These are phyloP conservation scores for Ustilago curta DNA, from an alignment of 1,284 basidiomycete species.

Conservation along the genomic window DNA sequence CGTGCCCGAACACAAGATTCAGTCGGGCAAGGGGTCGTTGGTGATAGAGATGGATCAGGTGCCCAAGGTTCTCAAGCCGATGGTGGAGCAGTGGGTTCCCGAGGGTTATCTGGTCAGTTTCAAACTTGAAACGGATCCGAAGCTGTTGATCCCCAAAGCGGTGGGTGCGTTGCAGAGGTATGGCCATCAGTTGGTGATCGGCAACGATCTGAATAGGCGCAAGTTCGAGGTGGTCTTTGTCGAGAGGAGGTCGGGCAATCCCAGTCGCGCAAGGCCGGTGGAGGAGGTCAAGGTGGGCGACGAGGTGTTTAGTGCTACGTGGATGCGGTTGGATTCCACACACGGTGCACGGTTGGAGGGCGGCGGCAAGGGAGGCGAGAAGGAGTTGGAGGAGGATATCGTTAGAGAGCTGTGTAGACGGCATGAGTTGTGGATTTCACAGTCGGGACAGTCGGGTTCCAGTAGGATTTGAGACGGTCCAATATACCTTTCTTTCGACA, in stretches of 20 bases:
- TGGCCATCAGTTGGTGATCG: slow-evolving; percentile 96
- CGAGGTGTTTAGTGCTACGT: slow-evolving; percentile 75
- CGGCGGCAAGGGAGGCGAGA: slow-evolving; percentile 64
- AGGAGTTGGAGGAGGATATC: slow-evolving; percentile 91
- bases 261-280: neutral
- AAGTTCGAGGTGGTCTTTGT: slow-evolving; percentile 95
- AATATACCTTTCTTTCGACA: neutral
- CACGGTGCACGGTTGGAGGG: slow-evolving; percentile 2
- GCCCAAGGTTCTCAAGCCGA: slow-evolving; percentile 90
- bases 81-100: slow-evolving; percentile 93
- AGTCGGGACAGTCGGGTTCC: slow-evolving; percentile 6
- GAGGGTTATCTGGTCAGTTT: slow-evolving; percentile 95
- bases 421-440: slow-evolving; percentile 79
- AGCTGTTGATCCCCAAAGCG: slow-evolving; percentile 89
- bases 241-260: slow-evolving; percentile 56
- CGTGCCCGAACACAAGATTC: slow-evolving; percentile 97
- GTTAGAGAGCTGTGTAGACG: slow-evolving; percentile 79
- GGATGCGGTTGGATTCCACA: slow-evolving; percentile 75
- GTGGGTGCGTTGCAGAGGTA: slow-evolving; percentile 87
- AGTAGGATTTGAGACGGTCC: slow-evolving; percentile 10
- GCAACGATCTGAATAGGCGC: slow-evolving; percentile 88
- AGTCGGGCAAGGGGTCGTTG: slow-evolving; percentile 86
- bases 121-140: slow-evolving; percentile 95
- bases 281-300: slow-evolving; percentile 16
- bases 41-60: slow-evolving; percentile 98